Conservation (phyloP, 371 early-diverging fungal species). For the Actinomortierella wolfii region DNA sequence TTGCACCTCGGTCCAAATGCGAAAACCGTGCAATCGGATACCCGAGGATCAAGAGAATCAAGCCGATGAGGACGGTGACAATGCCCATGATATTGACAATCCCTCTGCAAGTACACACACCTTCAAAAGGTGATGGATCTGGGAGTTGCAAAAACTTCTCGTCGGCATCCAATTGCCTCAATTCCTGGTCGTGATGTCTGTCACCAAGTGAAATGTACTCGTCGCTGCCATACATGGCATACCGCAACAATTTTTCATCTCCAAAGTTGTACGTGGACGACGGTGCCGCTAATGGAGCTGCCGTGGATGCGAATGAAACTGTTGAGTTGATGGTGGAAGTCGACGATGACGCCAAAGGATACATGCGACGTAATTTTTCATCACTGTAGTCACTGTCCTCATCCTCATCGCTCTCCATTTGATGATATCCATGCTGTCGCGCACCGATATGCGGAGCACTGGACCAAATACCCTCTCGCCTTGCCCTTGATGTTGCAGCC, state of each 20-base stretch:
- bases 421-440: no score
- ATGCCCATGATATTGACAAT: constrained; percentile 34
- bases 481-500: no score
- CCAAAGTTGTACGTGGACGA: no score
- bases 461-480: no score
- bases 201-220: not conserved
- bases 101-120: constrained; percentile 26
- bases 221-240: constrained; percentile 2
- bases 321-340: no score
- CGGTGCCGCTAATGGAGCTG: not conserved
- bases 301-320: no score
- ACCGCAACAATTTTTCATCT: no score
- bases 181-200: constrained; percentile 3
- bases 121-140: constrained; percentile 29
- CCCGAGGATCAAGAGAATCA: constrained; percentile 26
- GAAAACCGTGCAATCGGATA: constrained; percentile 26
- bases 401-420: no score
- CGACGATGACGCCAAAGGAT: no score
- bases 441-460: no score
- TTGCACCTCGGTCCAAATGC: constrained; percentile 21
- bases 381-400: no score
- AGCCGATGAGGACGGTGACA: constrained; percentile 21
- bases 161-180: constrained; percentile 10
- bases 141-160: constrained; percentile 38
- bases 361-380: no score